Base-by-base conservation (phyloP, 768 basidiomycete species). In the Rubroboletus pulcherrimus region DNA sequence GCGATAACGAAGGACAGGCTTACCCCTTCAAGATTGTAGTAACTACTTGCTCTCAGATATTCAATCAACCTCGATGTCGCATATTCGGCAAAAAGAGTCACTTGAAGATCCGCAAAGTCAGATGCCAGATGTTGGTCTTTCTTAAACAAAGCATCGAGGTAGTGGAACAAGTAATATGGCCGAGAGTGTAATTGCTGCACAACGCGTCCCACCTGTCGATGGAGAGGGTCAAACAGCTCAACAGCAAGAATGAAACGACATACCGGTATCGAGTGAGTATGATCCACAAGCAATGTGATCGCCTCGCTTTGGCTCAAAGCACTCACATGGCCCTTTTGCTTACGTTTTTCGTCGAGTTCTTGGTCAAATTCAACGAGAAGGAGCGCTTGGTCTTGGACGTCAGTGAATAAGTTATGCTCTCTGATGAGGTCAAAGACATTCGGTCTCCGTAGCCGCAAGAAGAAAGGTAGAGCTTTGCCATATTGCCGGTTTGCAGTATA, bases 211-310 rank as follows among this genome's bases (percentile, higher is more conserved):
- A 93, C 87, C 96, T 98, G 63, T 51, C 15, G 15, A 57, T 5
- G 4, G 39, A 24, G 1, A 38, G 24, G n/a, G 15, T 63, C 29
- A 53, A n/a, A 33, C 7, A n/a, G n/a, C 7, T 38, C 7, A 38
- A 9, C 1, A 11, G 11, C 14, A 30, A 6, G 24, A 21, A 52
- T 12, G 17, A 39, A 34, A 38, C 30, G 21, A 76, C 85, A 59
- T 54, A 94, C 96, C 5, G 95, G 93, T 66, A 99, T 98, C 14
- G 96, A 96, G 67, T 98, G 91, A 1, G 91, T 90, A 65, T 98
- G 93, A 60, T 98, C 87, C 15, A 98, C 94, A 29, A 99, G 79
- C 52, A 99, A 66, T 33, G 81, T 81, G 56, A 98, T 93, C 0
- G 94, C 94, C 37, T 87, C 82, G 35, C 92, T 91, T 54, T 85